Evolutionary conservation across 495 filamentous ascomycete species (phyloP), one percentile per base, ranked within the genome.

Genomic region (Monascus purpureus): DNA sequence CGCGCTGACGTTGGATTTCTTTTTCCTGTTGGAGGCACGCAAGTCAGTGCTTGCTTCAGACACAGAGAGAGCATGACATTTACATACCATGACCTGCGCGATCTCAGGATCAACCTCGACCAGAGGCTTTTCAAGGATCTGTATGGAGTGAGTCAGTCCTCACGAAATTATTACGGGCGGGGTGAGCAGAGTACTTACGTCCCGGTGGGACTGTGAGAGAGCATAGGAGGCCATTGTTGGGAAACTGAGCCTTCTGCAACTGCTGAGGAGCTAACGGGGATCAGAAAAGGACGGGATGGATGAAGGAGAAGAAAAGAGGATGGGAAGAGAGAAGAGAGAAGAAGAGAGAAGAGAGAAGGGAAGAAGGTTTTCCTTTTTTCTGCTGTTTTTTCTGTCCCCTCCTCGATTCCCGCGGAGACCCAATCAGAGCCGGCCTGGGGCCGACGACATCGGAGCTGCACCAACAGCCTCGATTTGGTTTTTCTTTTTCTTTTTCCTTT

Each of bases 1-100:
- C 87, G 46, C 87, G 79, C 68, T 99, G 90, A 52, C 90, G 82
- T 70, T 94, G 77, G 49, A 97, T 84, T 62, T 96, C 92, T 41
- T 81, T 70, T 64, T 85, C 77, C 87, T 93, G 36, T 31, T n/a
- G 40, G 18, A 35, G n/a, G 29, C 4, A 29, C 14, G 25, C 16
- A 17, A 39, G 35, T 17, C 13, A 30, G 28, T 18, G 7, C 6
- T 16, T 16, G 8, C 3, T 2, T 30, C 28, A 30, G 11, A 7
- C 8, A 8, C 8, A 8, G 8, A 13, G 7, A 28, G 24, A 17
- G 18, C 18, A 32, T 27, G 32, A 33, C 16, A 9, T 28, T 9
- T n/a, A 62, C 72, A 33, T 67, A 90, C 83, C 87, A 97, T 95
- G 52, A 95, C 90, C 53, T 78, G 70, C 24, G 83, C 81, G 41